Conservation (phyloP, 257 asterid species). For the Solanum chmielewskii region DNA sequence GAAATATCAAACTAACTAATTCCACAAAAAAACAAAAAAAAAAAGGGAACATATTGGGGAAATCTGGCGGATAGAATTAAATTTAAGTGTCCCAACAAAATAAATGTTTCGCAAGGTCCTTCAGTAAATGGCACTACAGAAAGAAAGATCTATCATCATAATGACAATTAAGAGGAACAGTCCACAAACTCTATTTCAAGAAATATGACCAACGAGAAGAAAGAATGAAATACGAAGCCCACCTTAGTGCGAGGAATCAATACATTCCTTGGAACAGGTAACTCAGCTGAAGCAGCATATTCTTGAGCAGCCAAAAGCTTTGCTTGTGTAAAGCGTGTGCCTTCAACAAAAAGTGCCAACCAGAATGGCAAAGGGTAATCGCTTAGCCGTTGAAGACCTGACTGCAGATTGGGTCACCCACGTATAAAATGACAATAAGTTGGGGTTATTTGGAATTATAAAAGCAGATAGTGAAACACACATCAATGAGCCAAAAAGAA, state of each 20-base stretch:
- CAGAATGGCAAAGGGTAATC: slow-evolving; percentile 91
- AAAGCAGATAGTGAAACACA: neutral
- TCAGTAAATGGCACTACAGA: neutral
- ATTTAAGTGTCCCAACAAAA: neutral
- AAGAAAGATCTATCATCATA: neutral
- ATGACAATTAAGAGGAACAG: neutral
- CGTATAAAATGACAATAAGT: neutral
- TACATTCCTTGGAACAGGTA: slow-evolving; percentile 84
- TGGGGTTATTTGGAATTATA: neutral
- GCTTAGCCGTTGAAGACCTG: slow-evolving; percentile 51
- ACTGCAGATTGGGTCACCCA: slow-evolving; percentile 35
- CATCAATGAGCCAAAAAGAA: neutral
- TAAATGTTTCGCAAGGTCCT: neutral
- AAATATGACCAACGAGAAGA: neutral
- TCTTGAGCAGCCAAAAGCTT: slow-evolving; percentile 96
- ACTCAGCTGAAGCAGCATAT: slow-evolving; percentile 68
- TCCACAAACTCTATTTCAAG: neutral
- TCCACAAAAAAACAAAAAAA: neutral
- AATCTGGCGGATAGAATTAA: neutral
- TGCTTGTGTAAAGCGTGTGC: slow-evolving; percentile 91
- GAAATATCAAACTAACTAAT: neutral
- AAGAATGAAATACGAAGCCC: neutral
- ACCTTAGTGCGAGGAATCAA: slow-evolving; percentile 98
- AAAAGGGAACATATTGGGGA: neutral
- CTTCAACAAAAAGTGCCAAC: slow-evolving; percentile 94